Conservation (phyloP, 2,329 filamentous ascomycete species). For the Cordyceps javanica region DNA sequence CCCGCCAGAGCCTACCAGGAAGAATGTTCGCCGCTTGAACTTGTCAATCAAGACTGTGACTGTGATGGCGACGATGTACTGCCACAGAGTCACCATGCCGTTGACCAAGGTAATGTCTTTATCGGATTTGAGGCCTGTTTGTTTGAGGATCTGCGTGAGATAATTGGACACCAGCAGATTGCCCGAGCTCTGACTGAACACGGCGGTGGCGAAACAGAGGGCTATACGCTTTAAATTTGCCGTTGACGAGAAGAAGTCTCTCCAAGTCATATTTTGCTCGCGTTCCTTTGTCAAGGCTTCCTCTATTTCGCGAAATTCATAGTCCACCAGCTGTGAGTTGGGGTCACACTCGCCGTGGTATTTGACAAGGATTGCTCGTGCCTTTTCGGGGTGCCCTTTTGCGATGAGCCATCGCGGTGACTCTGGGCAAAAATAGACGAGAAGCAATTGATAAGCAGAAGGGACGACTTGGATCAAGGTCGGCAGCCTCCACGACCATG, state of each 20-base stretch:
- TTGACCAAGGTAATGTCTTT: conserved; percentile 36
- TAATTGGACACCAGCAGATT: conserved; percentile 38
- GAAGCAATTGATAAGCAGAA: conserved; percentile 34
- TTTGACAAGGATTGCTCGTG: conserved; percentile 43
- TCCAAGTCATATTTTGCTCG: conserved; percentile 37
- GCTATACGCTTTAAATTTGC: conserved; percentile 35
- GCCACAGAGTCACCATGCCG: conserved; percentile 35
- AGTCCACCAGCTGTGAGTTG: conserved; percentile 37
- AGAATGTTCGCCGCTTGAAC: conserved; percentile 33
- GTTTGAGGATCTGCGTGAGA: conserved; percentile 31
- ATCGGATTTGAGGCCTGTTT: conserved; percentile 31
- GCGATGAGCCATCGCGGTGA: conserved; percentile 53
- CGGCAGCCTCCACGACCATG: conserved; percentile 48
- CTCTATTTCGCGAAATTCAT: conserved; percentile 45
- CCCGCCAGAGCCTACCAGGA: conserved; percentile 32
- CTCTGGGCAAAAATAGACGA: conserved; percentile 49
- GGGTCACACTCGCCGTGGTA: conserved; percentile 44
- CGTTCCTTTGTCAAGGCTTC: conserved; percentile 37
- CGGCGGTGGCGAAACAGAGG: conserved; percentile 33
- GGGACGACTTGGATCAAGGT: conserved; percentile 45
- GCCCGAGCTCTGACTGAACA: conserved; percentile 36
- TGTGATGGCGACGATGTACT: conserved; percentile 34
- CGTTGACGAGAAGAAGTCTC: conserved; percentile 32
- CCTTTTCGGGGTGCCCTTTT: conserved; percentile 43
- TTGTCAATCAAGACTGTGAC: conserved; percentile 31